Percentiles rank a stretch among this genome's conserved stretches.
Evolutionary conservation across 1,284 basidiomycete species (phyloP).

Genomic region (Porphyrellus sp.): DNA sequence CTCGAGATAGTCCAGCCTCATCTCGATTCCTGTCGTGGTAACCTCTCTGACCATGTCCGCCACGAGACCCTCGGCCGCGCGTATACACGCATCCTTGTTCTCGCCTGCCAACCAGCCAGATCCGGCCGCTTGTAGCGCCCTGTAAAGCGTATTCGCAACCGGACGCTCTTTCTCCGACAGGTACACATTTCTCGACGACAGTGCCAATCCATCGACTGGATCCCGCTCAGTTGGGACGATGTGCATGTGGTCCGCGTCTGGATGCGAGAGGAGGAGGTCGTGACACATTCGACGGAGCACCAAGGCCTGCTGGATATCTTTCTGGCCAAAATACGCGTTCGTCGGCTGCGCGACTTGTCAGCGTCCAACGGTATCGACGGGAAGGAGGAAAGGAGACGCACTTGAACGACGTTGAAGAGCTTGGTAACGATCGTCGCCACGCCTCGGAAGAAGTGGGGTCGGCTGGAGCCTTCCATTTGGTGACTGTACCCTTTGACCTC

Average conservation of each 20-base stretch:
- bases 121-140: conserved; percentile 62
- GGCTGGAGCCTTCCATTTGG: conserved; percentile 81
- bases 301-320: conserved; percentile 96
- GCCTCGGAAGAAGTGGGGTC: conserved; percentile 93
- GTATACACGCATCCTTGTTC: conserved; percentile 55
- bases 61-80: conserved; percentile 43
- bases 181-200: conserved; percentile 91
- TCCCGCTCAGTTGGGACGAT: conserved; percentile 85
- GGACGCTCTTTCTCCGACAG: conserved; percentile 63
- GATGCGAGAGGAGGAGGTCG: conserved; percentile 82
- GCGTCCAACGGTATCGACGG: not conserved
- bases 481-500: conserved; percentile 86
- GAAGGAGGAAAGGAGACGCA: conserved; percentile 32
- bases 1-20: conserved; percentile 83
- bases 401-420: conserved; percentile 90
- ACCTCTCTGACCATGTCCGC: conserved; percentile 34
- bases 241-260: conserved; percentile 63
- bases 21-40: conserved; percentile 44
- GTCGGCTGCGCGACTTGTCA: conserved; percentile 60
- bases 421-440: conserved; percentile 96
- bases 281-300: conserved; percentile 80
- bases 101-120: conserved; percentile 49
- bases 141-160: conserved; percentile 71
- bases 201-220: conserved; percentile 64
- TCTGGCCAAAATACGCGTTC: conserved; percentile 94